Evolutionary conservation across 306 rosid genomes (phyloP), one percentile per base, ranked within the genome.

Genomic region (Rosa persica): DNA sequence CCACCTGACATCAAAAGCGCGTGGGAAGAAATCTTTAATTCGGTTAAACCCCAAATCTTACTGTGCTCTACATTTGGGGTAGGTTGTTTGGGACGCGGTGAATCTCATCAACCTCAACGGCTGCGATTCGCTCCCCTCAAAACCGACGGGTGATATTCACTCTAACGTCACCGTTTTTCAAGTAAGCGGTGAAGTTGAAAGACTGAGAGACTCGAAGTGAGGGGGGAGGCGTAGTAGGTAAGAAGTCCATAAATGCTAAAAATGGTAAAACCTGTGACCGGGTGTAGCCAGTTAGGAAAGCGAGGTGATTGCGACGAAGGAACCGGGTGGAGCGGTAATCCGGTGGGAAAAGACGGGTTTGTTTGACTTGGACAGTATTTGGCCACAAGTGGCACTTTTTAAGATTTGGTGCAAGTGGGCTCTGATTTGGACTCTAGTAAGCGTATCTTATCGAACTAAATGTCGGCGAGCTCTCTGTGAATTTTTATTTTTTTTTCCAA

Each of bases 371-470:
- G 86, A 78, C 83, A 77, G 42, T 67, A 65, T 72, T 83, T 76
- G 84, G 79, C 87, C 86, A 82, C 92, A 77, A 82, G 85, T 71
- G 80, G 82, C 78, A 78, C 88, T 76, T 81, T 77, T 57, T 8
- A 81, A 83, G 88, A 87, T 85, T 83, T 85, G 80, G 70, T 40
- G 69, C 85, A 67, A 54, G 15, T 30, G 76, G 62, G 75, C 73
- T 84, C 20, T 47, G 72, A 52, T 80, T 79, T 74, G 78, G 79
- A 79, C 81, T 48, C 72, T 70, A 80, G 73, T 75, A 15, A 71
- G 49, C 79, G 78, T 51, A 66, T 80, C 74, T n/a, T 74, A 22
- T 73, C 70, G 7, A 79, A 68, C 83, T 61, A 84, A 79, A 82
- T 82, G 88, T 86, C 88, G 91, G 89, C 84, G 73, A 64, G 65